Conservation (phyloP, 1,139 yeast genomes). For the Blastobotrys arbuscula region DNA sequence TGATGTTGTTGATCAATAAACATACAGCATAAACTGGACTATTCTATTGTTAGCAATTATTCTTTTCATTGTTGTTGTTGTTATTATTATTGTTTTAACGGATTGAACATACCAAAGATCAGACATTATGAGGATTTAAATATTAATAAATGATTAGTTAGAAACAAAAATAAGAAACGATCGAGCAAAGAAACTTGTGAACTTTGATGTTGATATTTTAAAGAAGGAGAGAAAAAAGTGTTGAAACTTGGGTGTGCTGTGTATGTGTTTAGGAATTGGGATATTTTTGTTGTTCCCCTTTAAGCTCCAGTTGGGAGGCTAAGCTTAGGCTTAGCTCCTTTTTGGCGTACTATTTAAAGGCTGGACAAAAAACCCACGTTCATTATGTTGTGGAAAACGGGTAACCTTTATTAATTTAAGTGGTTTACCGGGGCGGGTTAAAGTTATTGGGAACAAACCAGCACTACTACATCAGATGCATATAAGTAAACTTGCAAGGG, state of each 20-base stretch:
- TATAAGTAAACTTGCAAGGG: too few species aligned
- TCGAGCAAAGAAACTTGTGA: neutral
- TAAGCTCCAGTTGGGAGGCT: neutral
- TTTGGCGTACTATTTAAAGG: neutral
- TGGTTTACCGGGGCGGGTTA: too few species aligned
- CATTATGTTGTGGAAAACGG: too few species aligned
- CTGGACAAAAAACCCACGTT: too few species aligned
- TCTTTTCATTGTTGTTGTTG: neutral
- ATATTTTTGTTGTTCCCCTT: neutral
- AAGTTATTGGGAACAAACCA: too few species aligned
- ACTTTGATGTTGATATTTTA: neutral
- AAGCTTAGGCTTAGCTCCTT: neutral
- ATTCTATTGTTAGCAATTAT: neutral
- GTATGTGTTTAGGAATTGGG: too few species aligned
- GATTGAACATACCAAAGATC: conserved; percentile 35
- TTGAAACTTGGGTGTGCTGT: too few species aligned
- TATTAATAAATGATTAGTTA: neutral
- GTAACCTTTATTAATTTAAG: too few species aligned
- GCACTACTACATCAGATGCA: too few species aligned
- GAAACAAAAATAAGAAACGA: neutral
- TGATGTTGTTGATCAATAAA: conserved; percentile 6
- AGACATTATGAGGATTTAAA: conserved; percentile 24
- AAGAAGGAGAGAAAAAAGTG: neutral
- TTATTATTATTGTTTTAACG: neutral
- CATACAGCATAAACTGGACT: conserved; percentile 70